These are phyloP conservation scores for Castanopsis chinensis DNA, from an alignment of 306 rosid species.

Conservation along the genomic window DNA sequence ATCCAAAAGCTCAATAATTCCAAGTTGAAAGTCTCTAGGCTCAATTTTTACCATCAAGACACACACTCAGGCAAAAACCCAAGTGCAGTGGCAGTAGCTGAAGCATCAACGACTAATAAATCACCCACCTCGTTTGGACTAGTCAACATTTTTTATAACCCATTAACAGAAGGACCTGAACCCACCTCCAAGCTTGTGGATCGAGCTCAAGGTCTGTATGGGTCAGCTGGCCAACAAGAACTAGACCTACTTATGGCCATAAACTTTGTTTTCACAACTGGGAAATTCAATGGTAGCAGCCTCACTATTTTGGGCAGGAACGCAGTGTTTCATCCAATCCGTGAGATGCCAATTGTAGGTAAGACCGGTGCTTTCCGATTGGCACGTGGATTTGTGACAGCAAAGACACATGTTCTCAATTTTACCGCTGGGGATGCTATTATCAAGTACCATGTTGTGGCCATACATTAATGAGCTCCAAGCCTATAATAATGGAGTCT, in stretches of 20 bases:
- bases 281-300: not conserved
- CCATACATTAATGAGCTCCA: no score
- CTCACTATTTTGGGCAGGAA: constrained; percentile 15
- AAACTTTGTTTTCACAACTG: no score
- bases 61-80: not conserved
- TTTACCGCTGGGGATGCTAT: no score
- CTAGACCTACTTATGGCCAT: not conserved
- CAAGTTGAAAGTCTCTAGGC: not conserved
- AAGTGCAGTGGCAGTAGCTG: not conserved
- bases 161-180: not conserved
- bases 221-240: not conserved
- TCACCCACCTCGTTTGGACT: constrained; percentile 2
- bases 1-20: not conserved
- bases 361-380: constrained; percentile 11
- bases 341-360: constrained; percentile 13
- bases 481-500: no score
- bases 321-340: not conserved
- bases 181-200: constrained; percentile 2
- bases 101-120: not conserved
- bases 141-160: not conserved
- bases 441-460: no score
- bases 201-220: constrained; percentile 5
- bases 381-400: constrained; percentile 3
- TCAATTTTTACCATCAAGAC: constrained; percentile 11
- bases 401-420: not conserved